phyloP scores from a whole-genome alignment of 495 filamentous ascomycete species.

The Penicillium riverlandense region DNA sequence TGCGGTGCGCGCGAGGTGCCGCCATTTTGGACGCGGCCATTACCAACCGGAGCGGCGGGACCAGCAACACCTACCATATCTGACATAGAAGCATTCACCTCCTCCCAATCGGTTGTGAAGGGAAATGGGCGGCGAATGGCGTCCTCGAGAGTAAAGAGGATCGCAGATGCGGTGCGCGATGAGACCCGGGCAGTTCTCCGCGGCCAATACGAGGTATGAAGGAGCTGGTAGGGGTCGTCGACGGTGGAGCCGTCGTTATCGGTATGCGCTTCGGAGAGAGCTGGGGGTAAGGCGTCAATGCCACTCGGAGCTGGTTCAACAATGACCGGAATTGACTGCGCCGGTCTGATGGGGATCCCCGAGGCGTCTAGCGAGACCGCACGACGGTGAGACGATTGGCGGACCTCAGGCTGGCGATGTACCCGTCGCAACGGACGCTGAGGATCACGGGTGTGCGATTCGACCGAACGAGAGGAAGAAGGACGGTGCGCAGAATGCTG shows the following conservation, averaged over 20 bases:
- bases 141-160: slow-evolving; percentile 87
- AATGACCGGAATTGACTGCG: slow-evolving; percentile 21
- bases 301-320: slow-evolving; percentile 15
- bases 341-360: slow-evolving; percentile 16
- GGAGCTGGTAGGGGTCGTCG: slow-evolving; percentile 27
- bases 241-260: slow-evolving; percentile 32
- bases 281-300: slow-evolving; percentile 24
- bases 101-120: slow-evolving; percentile 77
- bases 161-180: slow-evolving; percentile 63
- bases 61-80: slow-evolving; percentile 59
- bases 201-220: slow-evolving; percentile 42
- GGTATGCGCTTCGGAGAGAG: slow-evolving; percentile 31
- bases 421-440: slow-evolving; percentile 45
- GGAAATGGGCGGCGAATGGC: slow-evolving; percentile 75
- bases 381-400: slow-evolving; percentile 27
- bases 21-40: slow-evolving; percentile 41
- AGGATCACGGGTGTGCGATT: slow-evolving; percentile 38
- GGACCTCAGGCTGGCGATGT: slow-evolving; percentile 21
- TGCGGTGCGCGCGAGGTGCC: slow-evolving; percentile 35
- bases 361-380: slow-evolving; percentile 30
- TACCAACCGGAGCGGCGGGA: slow-evolving; percentile 28
- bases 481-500: slow-evolving; percentile 41
- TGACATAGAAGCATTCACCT: slow-evolving; percentile 94
- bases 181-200: slow-evolving; percentile 53
- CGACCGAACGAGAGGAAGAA: slow-evolving; percentile 22